These are phyloP conservation scores for Solanum bulbocastanum DNA, from an alignment of 257 asterid species.

Conservation along the genomic window DNA sequence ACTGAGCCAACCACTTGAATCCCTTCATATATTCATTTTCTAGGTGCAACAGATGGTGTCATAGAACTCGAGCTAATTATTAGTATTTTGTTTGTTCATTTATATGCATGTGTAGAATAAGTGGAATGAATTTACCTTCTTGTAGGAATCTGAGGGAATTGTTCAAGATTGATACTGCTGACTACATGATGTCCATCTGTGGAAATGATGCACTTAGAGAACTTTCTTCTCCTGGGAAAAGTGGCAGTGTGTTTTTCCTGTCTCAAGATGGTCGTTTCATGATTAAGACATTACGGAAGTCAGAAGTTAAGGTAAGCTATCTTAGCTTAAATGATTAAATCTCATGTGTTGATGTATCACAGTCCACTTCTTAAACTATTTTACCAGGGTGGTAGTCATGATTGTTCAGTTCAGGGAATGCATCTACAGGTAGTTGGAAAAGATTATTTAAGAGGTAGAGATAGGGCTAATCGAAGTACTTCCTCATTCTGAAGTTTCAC, in stretches of 20 bases:
- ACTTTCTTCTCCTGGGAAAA: conserved; percentile 99
- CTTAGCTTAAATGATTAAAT: conserved; percentile 7
- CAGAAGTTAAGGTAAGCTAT: conserved; percentile 82
- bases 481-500: neutral
- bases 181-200: conserved; percentile 95
- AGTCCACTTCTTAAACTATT: neutral
- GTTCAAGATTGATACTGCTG: conserved; percentile 93
- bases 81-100: neutral
- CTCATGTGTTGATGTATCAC: conserved; percentile 4
- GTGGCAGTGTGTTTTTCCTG: conserved; percentile 92
- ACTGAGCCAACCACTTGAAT: neutral
- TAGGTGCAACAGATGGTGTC: neutral
- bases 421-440: neutral
- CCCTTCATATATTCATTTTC: neutral
- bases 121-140: neutral
- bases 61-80: neutral
- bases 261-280: conserved; percentile 95
- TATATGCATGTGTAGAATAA: neutral
- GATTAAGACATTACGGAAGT: conserved; percentile 89
- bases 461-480: neutral
- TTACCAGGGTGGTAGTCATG: neutral
- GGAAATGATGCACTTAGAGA: conserved; percentile 92
- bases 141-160: conserved; percentile 82
- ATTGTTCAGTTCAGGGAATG: neutral
- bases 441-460: neutral